Percentiles rank a stretch among this genome's conserved stretches.
These are phyloP conservation scores for Astrothelium subdiscretum DNA, from an alignment of 495 filamentous ascomycete species.

Conservation along the genomic window DNA sequence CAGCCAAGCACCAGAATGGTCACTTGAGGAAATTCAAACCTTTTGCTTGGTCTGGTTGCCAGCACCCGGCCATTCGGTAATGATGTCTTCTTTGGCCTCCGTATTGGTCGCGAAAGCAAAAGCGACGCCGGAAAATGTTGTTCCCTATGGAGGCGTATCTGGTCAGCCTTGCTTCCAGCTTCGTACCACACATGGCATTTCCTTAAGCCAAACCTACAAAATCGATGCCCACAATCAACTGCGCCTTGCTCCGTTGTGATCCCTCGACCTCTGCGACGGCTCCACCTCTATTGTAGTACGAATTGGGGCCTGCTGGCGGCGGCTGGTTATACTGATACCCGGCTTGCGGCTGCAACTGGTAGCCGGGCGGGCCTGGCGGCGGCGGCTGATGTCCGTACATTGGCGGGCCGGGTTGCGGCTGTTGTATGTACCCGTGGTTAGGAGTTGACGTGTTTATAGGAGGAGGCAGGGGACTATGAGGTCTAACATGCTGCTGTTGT, in stretches of 20 bases:
- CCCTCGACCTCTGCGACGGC: constrained; percentile 76
- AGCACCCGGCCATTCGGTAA: constrained; percentile 65
- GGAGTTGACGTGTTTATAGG: constrained; percentile 21
- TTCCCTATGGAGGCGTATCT: constrained; percentile 39
- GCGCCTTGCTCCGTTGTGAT: constrained; percentile 65
- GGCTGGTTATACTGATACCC: constrained; percentile 12
- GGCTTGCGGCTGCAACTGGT: constrained; percentile 21
- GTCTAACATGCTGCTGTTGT: constrained; percentile 23
- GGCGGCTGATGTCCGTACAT: constrained; percentile 17
- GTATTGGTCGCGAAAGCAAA: constrained; percentile 67
- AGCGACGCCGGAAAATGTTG: constrained; percentile 64
- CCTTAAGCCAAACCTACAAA: constrained; percentile 46
- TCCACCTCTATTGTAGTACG: constrained; percentile 9
- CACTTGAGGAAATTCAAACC: constrained; percentile 28
- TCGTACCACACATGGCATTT: neutral
- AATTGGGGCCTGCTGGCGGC: neutral
- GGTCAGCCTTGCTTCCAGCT: neutral
- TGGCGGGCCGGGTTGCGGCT: constrained; percentile 12
- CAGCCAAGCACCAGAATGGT: neutral
- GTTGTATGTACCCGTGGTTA: constrained; percentile 16
- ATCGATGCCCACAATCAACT: constrained; percentile 71
- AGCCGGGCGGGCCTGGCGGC: constrained; percentile 20
- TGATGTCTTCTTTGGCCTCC: constrained; percentile 69
- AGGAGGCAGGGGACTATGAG: constrained; percentile 24
- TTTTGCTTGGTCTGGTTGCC: constrained; percentile 69